Percentiles rank a stretch among this genome's conserved stretches.
phyloP scores from a whole-genome alignment of 768 basidiomycete genomes.

The Lyophyllum decastes region DNA sequence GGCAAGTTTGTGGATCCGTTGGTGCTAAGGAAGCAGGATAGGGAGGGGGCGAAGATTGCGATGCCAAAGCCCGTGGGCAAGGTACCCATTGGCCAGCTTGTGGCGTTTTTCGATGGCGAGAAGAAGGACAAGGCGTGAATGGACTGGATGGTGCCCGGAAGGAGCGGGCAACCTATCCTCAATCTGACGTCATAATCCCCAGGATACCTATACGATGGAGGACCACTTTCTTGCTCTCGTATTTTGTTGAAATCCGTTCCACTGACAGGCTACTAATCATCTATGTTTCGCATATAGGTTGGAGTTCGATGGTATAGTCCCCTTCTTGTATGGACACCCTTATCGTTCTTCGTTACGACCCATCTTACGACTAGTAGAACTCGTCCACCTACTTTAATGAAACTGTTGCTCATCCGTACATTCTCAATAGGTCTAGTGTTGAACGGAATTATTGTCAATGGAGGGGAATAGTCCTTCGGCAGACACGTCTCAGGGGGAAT shows the following conservation, averaged over 20 bases:
- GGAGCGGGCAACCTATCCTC: neutral
- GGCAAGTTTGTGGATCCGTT: constrained; percentile 78
- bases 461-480: too few relatives aligned
- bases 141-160: neutral
- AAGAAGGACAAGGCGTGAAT: constrained; percentile 28
- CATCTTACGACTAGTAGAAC: too few relatives aligned
- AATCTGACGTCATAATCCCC: neutral
- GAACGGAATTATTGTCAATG: too few relatives aligned
- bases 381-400: too few relatives aligned
- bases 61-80: constrained; percentile 55
- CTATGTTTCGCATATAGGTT: neutral
- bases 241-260: neutral
- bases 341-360: too few relatives aligned
- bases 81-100: constrained; percentile 74
- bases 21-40: constrained; percentile 65
- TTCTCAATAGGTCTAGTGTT: neutral
- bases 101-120: constrained; percentile 79
- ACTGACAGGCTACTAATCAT: neutral
- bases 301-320: neutral
- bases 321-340: neutral
- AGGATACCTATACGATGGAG: neutral
- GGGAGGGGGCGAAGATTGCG: constrained; percentile 43
- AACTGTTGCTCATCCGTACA: too few relatives aligned
- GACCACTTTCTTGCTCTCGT: neutral
- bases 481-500: too few relatives aligned